phyloP scores from a whole-genome alignment of 768 basidiomycete species.

The Tricholoma matsutake region DNA sequence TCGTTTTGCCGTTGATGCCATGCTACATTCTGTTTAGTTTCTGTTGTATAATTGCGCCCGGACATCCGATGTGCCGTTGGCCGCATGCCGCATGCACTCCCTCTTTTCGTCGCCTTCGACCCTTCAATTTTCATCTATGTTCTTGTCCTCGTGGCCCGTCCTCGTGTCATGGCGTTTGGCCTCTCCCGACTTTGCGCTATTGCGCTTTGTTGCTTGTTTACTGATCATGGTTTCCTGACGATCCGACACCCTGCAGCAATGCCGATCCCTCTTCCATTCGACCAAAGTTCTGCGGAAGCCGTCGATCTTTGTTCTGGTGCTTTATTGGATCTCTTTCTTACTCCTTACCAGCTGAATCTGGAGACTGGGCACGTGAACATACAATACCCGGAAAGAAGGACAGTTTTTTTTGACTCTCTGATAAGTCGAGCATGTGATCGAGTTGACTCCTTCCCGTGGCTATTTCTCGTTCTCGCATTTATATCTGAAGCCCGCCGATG shows the following conservation, averaged over 20 bases:
- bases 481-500: background rate
- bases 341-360: background rate
- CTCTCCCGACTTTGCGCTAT: background rate
- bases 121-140: conserved; percentile 4
- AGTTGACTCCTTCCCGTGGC: background rate
- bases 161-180: background rate
- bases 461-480: background rate
- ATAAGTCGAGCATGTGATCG: background rate
- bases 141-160: conserved; percentile 3
- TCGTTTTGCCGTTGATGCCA: conserved; percentile 8
- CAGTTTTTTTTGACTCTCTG: background rate
- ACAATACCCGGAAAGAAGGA: background rate
- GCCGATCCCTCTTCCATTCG: background rate
- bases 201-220: background rate
- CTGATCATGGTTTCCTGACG: background rate
- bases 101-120: conserved; percentile 2
- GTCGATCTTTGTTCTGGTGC: background rate
- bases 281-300: background rate
- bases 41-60: conserved; percentile 10
- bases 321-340: background rate
- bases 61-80: conserved; percentile 5
- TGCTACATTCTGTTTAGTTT: conserved; percentile 19
- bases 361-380: background rate
- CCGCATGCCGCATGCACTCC: background rate
- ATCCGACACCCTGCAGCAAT: background rate